Percentiles rank a stretch among this genome's conserved stretches.
Evolutionary conservation across 495 filamentous ascomycete genomes (phyloP).

Genomic region (Friedmanniomyces endolithicus): DNA sequence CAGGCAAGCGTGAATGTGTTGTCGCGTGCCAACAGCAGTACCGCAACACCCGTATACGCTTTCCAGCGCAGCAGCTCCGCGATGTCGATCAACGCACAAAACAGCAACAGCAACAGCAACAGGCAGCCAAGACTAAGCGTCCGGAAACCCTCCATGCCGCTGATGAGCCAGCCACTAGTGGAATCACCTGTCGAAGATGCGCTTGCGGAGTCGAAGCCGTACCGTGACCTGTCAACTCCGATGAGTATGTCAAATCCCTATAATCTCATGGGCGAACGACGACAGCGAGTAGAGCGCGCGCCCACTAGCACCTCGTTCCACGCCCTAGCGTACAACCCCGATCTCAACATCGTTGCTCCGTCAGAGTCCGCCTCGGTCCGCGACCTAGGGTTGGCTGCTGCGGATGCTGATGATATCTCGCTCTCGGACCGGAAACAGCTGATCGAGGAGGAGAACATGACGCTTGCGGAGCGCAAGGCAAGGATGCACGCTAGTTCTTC

Average conservation of each 20-base stretch:
- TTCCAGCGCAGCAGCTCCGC: constrained; percentile 4
- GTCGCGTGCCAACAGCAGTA: not conserved
- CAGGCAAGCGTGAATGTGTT: not conserved
- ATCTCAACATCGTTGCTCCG: constrained; percentile 17
- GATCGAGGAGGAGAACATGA: constrained; percentile 54
- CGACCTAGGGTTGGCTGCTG: not conserved
- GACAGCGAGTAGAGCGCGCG: constrained; percentile 45
- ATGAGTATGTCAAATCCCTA: constrained; percentile 15
- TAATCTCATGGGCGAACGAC: constrained; percentile 52
- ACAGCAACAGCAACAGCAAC: not conserved
- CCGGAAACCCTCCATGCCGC: constrained; percentile 36
- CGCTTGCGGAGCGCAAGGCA: constrained; percentile 54
- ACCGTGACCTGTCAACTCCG: constrained; percentile 28
- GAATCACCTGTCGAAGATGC: constrained; percentile 36
- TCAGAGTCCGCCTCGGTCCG: constrained; percentile 4
- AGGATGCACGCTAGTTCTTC: constrained; percentile 34
- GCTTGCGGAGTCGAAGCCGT: constrained; percentile 25
- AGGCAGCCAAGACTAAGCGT: not conserved
- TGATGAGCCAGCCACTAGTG: constrained; percentile 31
- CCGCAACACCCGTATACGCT: constrained; percentile 13
- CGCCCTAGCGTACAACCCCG: constrained; percentile 21
- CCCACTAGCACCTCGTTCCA: constrained; percentile 29
- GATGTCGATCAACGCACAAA: constrained; percentile 4
- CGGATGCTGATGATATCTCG: constrained; percentile 7
- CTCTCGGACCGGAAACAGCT: constrained; percentile 8